Percentiles rank a stretch among this genome's conserved stretches.
phyloP scores from a whole-genome alignment of 768 basidiomycete species.

The Kwoniella sp. region DNA sequence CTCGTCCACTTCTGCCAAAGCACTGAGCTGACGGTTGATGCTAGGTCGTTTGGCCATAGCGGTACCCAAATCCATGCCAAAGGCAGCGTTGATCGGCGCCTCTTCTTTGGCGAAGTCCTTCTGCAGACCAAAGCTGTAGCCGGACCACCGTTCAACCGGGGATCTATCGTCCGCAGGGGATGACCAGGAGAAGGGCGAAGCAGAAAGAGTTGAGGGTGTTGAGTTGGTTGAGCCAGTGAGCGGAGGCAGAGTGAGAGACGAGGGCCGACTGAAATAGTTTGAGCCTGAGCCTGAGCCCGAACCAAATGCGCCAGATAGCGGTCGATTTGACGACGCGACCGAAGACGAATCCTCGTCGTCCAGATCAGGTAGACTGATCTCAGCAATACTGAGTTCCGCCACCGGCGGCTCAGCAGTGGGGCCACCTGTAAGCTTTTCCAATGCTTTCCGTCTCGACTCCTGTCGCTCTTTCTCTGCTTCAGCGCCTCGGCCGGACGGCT shows the following conservation, averaged over 20 bases:
- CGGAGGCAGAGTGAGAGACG: constrained; percentile 18
- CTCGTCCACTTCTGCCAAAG: constrained; percentile 49
- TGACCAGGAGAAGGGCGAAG: constrained; percentile 21
- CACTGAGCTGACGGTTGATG: constrained; percentile 33
- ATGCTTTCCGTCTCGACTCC: constrained; percentile 42
- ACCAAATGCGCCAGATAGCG: constrained; percentile 35
- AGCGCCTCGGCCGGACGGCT: constrained; percentile 44
- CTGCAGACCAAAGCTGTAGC: constrained; percentile 4
- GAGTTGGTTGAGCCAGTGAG: constrained; percentile 17
- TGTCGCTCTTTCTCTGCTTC: constrained; percentile 49
- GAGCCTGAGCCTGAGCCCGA: constrained; percentile 18
- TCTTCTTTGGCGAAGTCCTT: constrained; percentile 33
- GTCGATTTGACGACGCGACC: constrained; percentile 33
- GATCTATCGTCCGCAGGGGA: constrained; percentile 23
- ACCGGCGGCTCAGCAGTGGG: constrained; percentile 4
- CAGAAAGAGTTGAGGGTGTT: constrained; percentile 11
- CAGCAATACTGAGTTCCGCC: constrained; percentile 17
- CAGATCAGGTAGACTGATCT: constrained; percentile 45
- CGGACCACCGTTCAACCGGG: constrained; percentile 31
- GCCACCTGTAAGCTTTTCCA: constrained; percentile 44
- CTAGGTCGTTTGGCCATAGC: constrained; percentile 33
- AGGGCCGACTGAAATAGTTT: constrained; percentile 24
- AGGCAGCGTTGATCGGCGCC: neutral
- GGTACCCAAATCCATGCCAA: constrained; percentile 20
- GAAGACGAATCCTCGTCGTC: constrained; percentile 45